phyloP scores from a whole-genome alignment of 352 stramenopile species.

The Globisporangium ultimum region DNA sequence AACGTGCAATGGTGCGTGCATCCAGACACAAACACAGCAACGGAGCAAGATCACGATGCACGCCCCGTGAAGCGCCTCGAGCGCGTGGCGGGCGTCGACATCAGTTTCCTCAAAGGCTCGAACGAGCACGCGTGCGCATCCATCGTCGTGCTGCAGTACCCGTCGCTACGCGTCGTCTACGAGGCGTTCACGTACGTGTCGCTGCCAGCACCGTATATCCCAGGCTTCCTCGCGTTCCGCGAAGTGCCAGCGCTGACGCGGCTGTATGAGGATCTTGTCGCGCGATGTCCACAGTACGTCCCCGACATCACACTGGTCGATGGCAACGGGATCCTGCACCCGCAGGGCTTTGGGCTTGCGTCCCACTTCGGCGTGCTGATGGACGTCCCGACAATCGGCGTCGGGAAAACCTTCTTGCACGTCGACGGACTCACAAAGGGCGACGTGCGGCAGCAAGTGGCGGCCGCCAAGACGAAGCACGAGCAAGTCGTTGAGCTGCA shows the following conservation, averaged over 20 bases:
- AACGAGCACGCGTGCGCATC: conserved; percentile 78
- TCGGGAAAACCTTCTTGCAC: conserved; percentile 89
- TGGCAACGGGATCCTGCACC: conserved; percentile 87
- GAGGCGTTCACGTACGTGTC: conserved; percentile 84
- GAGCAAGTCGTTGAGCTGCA: conserved; percentile 39
- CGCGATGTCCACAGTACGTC: conserved; percentile 51
- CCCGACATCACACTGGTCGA: conserved; percentile 92
- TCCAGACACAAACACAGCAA: not conserved
- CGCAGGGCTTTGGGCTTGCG: conserved; percentile 89
- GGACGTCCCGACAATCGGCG: conserved; percentile 88
- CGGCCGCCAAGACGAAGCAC: conserved; percentile 27
- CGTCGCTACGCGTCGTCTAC: conserved; percentile 61
- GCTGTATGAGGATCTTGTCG: conserved; percentile 56
- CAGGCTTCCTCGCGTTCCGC: conserved; percentile 79
- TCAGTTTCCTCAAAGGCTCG: conserved; percentile 81
- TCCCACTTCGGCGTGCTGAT: conserved; percentile 91
- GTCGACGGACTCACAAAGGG: conserved; percentile 83
- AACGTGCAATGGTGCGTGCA: conserved; percentile 37
- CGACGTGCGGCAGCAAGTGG: conserved; percentile 54
- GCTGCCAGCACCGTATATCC: conserved; percentile 76
- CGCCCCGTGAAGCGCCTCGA: conserved; percentile 16
- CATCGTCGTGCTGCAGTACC: conserved; percentile 73
- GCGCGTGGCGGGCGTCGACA: conserved; percentile 73
- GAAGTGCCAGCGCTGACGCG: conserved; percentile 71
- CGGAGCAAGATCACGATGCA: not conserved